These are phyloP conservation scores for Gossypium davidsonii DNA, from an alignment of 441 rosid species.

Conservation along the genomic window DNA sequence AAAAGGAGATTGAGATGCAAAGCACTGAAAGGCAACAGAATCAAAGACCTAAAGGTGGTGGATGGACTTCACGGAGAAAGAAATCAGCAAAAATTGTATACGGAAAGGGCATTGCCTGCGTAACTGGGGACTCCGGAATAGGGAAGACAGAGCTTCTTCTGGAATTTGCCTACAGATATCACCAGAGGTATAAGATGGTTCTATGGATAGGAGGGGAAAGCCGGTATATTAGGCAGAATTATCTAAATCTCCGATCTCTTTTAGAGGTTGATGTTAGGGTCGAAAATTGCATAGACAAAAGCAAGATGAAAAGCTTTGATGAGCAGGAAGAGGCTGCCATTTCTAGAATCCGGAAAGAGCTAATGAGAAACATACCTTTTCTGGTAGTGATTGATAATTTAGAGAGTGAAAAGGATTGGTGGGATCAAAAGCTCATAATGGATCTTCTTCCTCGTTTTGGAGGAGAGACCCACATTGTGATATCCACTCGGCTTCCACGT, in stretches of 20 bases:
- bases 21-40: slow-evolving; percentile 32
- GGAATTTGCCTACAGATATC: slow-evolving; percentile 75
- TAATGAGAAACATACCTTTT: slow-evolving; percentile 88
- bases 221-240: slow-evolving; percentile 77
- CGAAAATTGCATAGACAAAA: slow-evolving; percentile 51
- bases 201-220: slow-evolving; percentile 92
- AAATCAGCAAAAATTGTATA: slow-evolving; percentile 54
- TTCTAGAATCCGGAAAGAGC: slow-evolving; percentile 63
- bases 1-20: slow-evolving; percentile 91
- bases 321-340: slow-evolving; percentile 87
- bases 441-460: slow-evolving; percentile 97
- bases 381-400: slow-evolving; percentile 80
- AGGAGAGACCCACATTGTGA: slow-evolving; percentile 79
- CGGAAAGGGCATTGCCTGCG: slow-evolving; percentile 86
- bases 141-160: slow-evolving; percentile 96
- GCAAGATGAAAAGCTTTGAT: slow-evolving; percentile 65
- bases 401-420: slow-evolving; percentile 96
- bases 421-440: slow-evolving; percentile 84
- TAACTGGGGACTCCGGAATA: slow-evolving; percentile 82
- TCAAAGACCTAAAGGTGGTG: slow-evolving; percentile 31
- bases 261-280: slow-evolving; percentile 79
- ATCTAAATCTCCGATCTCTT: slow-evolving; percentile 67
- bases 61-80: slow-evolving; percentile 49
- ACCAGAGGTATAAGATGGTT: slow-evolving; percentile 88
- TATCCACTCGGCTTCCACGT: slow-evolving; percentile 61